These are phyloP conservation scores for Marasmius oreades DNA, from an alignment of 1,284 basidiomycete genomes.

Conservation along the genomic window DNA sequence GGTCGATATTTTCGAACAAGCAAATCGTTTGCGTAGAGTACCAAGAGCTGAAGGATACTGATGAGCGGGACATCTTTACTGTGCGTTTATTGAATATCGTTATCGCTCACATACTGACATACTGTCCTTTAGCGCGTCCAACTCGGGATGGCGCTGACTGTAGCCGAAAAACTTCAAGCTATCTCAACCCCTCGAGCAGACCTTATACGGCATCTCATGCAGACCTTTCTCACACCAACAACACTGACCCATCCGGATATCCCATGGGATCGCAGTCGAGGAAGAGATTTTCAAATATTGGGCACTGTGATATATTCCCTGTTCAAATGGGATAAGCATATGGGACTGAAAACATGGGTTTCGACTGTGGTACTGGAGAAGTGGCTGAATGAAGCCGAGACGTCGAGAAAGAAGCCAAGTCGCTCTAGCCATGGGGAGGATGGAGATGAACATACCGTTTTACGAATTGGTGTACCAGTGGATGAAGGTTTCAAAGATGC, in stretches of 20 bases:
- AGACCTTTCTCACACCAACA: background rate
- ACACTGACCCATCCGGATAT: background rate
- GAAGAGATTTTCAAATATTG: background rate
- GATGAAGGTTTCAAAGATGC: background rate
- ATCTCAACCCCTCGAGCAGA: background rate
- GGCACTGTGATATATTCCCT: background rate
- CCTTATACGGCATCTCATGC: background rate
- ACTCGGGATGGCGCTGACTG: background rate
- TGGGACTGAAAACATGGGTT: background rate
- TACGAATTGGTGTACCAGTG: background rate
- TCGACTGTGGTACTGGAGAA: background rate
- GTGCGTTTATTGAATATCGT: background rate
- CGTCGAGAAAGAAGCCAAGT: background rate
- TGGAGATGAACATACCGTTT: background rate
- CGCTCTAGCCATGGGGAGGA: background rate
- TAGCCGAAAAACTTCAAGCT: background rate
- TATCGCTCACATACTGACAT: background rate
- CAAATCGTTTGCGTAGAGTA: slow-evolving; percentile 3
- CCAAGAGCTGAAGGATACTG: background rate
- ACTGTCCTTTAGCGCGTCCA: background rate
- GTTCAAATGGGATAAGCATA: background rate
- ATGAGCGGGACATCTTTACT: slow-evolving; percentile 1
- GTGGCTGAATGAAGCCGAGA: background rate
- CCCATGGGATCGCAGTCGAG: background rate
- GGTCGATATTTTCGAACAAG: background rate